phyloP scores from a whole-genome alignment of 306 rosid species.

The Vigna nakashimae region DNA sequence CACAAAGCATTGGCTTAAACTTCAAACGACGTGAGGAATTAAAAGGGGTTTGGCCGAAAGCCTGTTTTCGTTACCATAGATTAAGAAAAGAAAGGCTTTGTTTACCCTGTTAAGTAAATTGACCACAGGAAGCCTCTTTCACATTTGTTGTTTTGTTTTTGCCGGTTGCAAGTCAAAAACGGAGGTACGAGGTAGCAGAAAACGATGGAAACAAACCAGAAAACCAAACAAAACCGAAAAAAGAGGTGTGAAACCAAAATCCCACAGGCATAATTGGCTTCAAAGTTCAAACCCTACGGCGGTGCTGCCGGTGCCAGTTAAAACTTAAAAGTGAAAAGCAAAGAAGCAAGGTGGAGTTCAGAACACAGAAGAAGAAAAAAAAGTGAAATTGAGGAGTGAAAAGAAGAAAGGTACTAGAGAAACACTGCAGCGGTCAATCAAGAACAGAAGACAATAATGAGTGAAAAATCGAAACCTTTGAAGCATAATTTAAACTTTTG shows the following conservation, averaged over 20 bases:
- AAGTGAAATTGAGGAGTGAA: not conserved
- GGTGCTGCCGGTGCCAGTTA: not conserved
- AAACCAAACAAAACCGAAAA: slow-evolving; percentile 10
- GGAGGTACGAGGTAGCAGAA: slow-evolving; percentile 33
- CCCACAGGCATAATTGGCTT: slow-evolving; percentile 1
- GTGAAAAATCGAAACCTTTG: slow-evolving; percentile 24
- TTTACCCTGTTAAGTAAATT: slow-evolving; percentile 1
- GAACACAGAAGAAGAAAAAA: not conserved
- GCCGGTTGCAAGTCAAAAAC: slow-evolving; percentile 9
- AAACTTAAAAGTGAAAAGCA: not conserved
- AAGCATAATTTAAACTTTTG: slow-evolving; percentile 33
- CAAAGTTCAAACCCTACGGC: slow-evolving; percentile 44
- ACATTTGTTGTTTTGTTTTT: not conserved
- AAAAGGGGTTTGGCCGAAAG: not conserved
- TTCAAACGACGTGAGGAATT: not conserved
- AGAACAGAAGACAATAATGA: slow-evolving; percentile 37
- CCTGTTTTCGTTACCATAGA: not conserved
- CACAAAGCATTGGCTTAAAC: slow-evolving; percentile 1
- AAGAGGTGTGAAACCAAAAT: not conserved
- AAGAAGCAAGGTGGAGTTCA: not conserved
- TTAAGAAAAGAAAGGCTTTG: slow-evolving; percentile 8
- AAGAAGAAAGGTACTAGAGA: slow-evolving; percentile 1
- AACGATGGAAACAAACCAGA: slow-evolving; percentile 30
- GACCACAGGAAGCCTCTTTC: slow-evolving; percentile 6
- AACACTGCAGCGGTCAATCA: slow-evolving; percentile 24